Evolutionary conservation across 139 green algal genomes (phyloP).

Genomic region (Picochlorum sp.): DNA sequence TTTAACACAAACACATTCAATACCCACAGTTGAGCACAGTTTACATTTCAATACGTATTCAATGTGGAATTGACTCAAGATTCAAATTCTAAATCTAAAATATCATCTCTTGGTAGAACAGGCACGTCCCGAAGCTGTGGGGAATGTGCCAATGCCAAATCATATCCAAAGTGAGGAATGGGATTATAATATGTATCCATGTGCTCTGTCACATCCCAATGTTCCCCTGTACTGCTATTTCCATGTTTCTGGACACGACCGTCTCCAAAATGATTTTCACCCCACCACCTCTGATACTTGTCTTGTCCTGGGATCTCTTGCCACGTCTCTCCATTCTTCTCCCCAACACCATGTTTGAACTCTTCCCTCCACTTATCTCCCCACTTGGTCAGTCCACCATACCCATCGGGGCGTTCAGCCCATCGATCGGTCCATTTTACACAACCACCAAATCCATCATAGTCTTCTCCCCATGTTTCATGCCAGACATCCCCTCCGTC

Average conservation of each 20-base stretch:
- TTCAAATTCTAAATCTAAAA: neutral
- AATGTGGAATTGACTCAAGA: no score
- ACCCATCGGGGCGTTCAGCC: slow-evolving; percentile 52
- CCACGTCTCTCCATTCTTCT: slow-evolving; percentile 61
- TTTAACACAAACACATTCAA: no score
- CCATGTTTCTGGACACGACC: slow-evolving; percentile 58
- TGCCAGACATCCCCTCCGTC: slow-evolving; percentile 71
- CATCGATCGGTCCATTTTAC: slow-evolving; percentile 77
- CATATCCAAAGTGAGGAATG: slow-evolving; percentile 69
- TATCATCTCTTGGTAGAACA: slow-evolving; percentile 25
- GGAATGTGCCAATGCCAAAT: slow-evolving; percentile 41
- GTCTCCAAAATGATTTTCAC: slow-evolving; percentile 67
- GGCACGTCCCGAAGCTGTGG: slow-evolving; percentile 37
- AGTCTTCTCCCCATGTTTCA: slow-evolving; percentile 81
- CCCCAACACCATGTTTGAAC: slow-evolving; percentile 61
- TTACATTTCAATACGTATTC: no score
- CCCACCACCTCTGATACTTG: slow-evolving; percentile 69
- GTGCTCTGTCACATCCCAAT: slow-evolving; percentile 64
- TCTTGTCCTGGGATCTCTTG: slow-evolving; percentile 29
- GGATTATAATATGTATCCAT: slow-evolving; percentile 90
- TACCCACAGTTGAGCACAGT: no score
- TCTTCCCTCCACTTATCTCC: slow-evolving; percentile 84
- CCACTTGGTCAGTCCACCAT: slow-evolving; percentile 56
- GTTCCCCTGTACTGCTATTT: slow-evolving; percentile 56
- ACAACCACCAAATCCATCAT: slow-evolving; percentile 54